Base-by-base conservation (phyloP, 2,329 filamentous ascomycete genomes). In the Pseudocercospora crystallina region DNA sequence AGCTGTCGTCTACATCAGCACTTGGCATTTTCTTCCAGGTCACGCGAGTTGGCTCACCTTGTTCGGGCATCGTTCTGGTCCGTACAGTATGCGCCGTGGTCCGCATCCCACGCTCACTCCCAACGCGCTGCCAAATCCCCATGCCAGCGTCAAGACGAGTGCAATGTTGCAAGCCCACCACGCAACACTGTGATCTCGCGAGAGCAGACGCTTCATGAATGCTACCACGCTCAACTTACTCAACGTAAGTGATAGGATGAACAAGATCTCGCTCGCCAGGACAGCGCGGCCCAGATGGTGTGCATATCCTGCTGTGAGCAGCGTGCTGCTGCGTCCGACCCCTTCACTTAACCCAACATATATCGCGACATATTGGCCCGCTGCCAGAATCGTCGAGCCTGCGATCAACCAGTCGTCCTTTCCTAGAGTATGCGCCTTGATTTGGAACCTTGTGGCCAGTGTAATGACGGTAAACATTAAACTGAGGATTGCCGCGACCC, bases 201-300 rank as follows among this genome's bases (percentile, higher is more conserved):
- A 61, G 46, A 67, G 65, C 12, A 68, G 54, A 7, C 65, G 58
- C 40, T 61, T 62, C 56, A 68, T 61, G 26, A 68, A 61, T 17
- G 60, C 57, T 9, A 66, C 57, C 43, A 68, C 62, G 14, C 63
- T 64, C 48, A 55, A 50, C 51, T 68, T 68, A 20, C 64, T 60
- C 29, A 64, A 49, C 11, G 53, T 57, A 13, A 65, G 42, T 7
- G 59, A 43, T 9, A 60, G 15, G 26, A 68, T 59, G 47, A 66
- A 60, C 20, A 67, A 50, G 12, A 64, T 55, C 33, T 62, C 54
- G 17, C 60, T 60, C 10, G 60, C 59, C 40, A 66, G 57, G 5
- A 63, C 61, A 4, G 58, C 51, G 34, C 59, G 14, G 11, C 53
- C 57, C 43, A 60, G 33, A 10, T 35, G 17, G 15, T 31, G 13